Conservation (phyloP, 768 basidiomycete species). For the Hericium coralloides region DNA sequence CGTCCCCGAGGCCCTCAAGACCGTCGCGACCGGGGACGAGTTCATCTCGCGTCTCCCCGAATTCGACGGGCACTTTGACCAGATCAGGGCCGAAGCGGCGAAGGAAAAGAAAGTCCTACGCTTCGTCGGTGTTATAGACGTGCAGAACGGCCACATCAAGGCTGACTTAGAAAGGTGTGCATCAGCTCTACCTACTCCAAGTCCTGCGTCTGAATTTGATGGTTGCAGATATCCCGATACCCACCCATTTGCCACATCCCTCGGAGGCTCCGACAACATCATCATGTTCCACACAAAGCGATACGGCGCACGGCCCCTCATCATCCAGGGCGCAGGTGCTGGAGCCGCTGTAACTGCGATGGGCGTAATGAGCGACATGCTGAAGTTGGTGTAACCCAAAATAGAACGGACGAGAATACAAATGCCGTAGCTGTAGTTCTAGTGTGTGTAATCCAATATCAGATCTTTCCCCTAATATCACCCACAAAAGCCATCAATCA, state of each 20-base stretch:
- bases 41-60: slow-evolving; percentile 75
- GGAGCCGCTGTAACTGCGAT: slow-evolving; percentile 98
- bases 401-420: too few species aligned
- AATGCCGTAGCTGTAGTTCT: too few species aligned
- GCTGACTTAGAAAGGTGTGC: slow-evolving; percentile 86
- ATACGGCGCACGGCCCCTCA: slow-evolving; percentile 81
- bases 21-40: slow-evolving; percentile 64
- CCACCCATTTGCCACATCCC: slow-evolving; percentile 93
- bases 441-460: too few species aligned
- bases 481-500: too few species aligned
- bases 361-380: slow-evolving; percentile 87
- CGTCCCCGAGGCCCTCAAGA: slow-evolving; percentile 67
- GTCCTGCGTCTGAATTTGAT: background rate
- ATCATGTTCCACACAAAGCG: slow-evolving; percentile 94
- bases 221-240: slow-evolving; percentile 65
- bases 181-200: background rate
- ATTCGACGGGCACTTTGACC: slow-evolving; percentile 72
- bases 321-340: slow-evolving; percentile 93
- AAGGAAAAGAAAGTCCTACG: slow-evolving; percentile 78
- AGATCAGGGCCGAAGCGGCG: slow-evolving; percentile 69
- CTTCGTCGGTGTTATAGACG: slow-evolving; percentile 93
- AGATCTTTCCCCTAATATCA: too few species aligned
- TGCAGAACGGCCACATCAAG: slow-evolving; percentile 58
- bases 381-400: slow-evolving; percentile 36
- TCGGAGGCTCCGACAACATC: slow-evolving; percentile 96